These are phyloP conservation scores for Bruguiera gymnorhiza DNA, from an alignment of 345 rosid species.

Conservation along the genomic window DNA sequence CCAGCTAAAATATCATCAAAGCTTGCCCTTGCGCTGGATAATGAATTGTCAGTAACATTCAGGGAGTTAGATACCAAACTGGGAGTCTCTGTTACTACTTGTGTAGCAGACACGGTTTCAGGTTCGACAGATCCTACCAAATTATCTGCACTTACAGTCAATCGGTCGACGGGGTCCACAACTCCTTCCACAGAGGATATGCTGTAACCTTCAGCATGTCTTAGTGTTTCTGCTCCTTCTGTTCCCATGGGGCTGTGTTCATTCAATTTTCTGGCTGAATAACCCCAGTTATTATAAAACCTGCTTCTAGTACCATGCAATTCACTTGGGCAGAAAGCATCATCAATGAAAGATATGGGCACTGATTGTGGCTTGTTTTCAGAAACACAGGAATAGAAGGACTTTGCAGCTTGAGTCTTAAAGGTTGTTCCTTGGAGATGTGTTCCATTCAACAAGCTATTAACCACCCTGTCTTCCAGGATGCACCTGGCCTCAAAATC, in stretches of 20 bases:
- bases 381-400: constrained; percentile 36
- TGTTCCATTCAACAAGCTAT: constrained; percentile 38
- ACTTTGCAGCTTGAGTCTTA: constrained; percentile 47
- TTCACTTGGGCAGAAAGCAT: constrained; percentile 32
- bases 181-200: constrained; percentile 35
- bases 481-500: constrained; percentile 41
- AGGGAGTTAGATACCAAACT: constrained; percentile 33
- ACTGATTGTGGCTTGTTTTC: constrained; percentile 31
- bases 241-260: constrained; percentile 23
- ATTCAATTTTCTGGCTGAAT: constrained; percentile 25
- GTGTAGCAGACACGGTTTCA: constrained; percentile 33
- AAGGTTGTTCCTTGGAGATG: constrained; percentile 31
- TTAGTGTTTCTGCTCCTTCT: constrained; percentile 33
- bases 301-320: constrained; percentile 31
- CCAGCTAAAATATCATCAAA: constrained; percentile 50
- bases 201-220: constrained; percentile 43
- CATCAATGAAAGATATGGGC: constrained; percentile 16
- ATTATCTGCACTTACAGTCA: constrained; percentile 35
- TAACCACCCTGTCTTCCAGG: constrained; percentile 39
- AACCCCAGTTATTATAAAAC: constrained; percentile 37
- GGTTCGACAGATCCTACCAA: constrained; percentile 35
- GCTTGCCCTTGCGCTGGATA: constrained; percentile 40
- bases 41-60: constrained; percentile 35
- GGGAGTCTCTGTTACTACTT: constrained; percentile 36
- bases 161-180: constrained; percentile 29